These are phyloP conservation scores for Paramarasmius palmivorus DNA, from an alignment of 1,284 basidiomycete species.

Conservation along the genomic window DNA sequence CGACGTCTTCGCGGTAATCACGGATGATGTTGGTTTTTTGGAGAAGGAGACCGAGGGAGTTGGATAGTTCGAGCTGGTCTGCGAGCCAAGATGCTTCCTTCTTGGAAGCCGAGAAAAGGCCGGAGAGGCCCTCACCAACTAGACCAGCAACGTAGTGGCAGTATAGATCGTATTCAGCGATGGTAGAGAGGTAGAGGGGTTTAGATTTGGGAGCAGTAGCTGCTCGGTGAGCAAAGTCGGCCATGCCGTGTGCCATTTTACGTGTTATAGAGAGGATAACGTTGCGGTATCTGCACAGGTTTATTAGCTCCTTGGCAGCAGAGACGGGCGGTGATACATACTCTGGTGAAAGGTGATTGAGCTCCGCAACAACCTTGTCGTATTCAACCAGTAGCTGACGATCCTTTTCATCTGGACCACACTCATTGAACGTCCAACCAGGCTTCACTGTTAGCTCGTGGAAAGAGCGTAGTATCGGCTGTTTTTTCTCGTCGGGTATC, in stretches of 20 bases:
- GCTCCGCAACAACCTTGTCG: constrained; percentile 81
- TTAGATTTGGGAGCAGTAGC: constrained; percentile 51
- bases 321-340: constrained; percentile 35
- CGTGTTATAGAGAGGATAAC: constrained; percentile 83
- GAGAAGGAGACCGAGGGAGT: constrained; percentile 93
- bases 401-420: constrained; percentile 91
- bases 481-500: constrained; percentile 83
- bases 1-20: constrained; percentile 92
- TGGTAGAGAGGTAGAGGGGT: constrained; percentile 68
- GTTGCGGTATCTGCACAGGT: constrained; percentile 62
- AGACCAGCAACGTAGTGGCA: constrained; percentile 99
- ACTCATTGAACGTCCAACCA: constrained; percentile 88
- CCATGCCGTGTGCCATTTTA: constrained; percentile 96
- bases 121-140: constrained; percentile 94
- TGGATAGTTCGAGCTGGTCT: constrained; percentile 84
- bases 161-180: constrained; percentile 74
- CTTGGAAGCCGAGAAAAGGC: constrained; percentile 85
- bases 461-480: constrained; percentile 84
- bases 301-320: constrained; percentile 8
- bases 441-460: constrained; percentile 80
- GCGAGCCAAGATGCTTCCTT: constrained; percentile 83
- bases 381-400: constrained; percentile 87
- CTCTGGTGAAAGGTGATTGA: constrained; percentile 69
- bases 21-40: constrained; percentile 99
- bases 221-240: constrained; percentile 87